Conservation (phyloP, 768 basidiomycete genomes). For the Kondoa malvinella region DNA sequence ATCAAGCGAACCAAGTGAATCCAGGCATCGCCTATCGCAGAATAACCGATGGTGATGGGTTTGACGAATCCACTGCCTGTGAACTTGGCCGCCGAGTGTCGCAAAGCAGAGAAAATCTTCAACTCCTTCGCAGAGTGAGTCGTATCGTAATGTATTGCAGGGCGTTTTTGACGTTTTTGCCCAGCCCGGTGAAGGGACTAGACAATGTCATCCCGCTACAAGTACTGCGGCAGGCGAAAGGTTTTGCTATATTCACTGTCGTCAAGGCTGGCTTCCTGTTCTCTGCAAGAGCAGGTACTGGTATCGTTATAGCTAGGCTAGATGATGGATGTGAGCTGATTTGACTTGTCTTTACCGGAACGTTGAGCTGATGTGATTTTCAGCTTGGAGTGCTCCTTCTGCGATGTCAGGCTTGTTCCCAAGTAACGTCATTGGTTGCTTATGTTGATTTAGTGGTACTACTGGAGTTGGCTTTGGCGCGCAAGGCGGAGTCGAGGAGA, state of each 20-base stretch:
- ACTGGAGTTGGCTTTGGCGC: conserved; percentile 78
- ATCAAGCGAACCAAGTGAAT: too few species aligned
- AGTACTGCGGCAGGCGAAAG: conserved; percentile 25
- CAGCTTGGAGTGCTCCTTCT: conserved; percentile 84
- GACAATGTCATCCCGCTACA: conserved; percentile 25
- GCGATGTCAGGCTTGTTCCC: conserved; percentile 45
- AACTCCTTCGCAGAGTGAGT: conserved; percentile 12
- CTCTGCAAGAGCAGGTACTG: conserved; percentile 24
- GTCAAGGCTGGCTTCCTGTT: conserved; percentile 26
- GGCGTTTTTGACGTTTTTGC: not conserved
- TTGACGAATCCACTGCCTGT: conserved; percentile 13
- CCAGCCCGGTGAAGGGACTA: conserved; percentile 19
- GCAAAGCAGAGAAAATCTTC: conserved; percentile 16
- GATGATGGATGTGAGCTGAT: conserved; percentile 14
- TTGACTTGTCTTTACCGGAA: not conserved
- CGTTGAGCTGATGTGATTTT: not conserved
- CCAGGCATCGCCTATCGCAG: too few species aligned
- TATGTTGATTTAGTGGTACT: conserved; percentile 38
- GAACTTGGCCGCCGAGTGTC: conserved; percentile 16
- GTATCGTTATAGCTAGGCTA: conserved; percentile 23
- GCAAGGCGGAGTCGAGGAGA: conserved; percentile 35
- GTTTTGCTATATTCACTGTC: conserved; percentile 10
- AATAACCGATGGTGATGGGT: conserved; percentile 8
- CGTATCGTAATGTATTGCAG: not conserved
- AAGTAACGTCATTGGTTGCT: not conserved